A percentile compares a stretch with the other conserved stretches of the same genome.
Conservation (phyloP, 441 rosid genomes). For the Croton setiger region DNA sequence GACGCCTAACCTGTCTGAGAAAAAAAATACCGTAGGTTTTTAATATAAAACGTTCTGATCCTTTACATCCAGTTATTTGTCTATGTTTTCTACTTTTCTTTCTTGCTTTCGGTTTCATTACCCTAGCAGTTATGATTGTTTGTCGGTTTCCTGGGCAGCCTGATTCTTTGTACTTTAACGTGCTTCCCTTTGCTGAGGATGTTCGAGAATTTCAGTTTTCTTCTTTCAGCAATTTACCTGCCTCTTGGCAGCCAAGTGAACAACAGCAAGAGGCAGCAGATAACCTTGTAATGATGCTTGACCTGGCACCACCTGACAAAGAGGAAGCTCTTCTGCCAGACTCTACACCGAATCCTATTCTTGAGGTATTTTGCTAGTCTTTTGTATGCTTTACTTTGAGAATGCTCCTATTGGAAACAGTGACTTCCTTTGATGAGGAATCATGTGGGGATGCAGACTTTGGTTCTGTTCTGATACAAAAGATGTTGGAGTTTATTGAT, state of each 20-base stretch:
- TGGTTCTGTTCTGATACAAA: not conserved
- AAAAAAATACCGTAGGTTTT: conserved; percentile 57
- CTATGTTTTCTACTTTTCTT: conserved; percentile 5
- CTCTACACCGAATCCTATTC: conserved; percentile 81
- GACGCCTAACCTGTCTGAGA: conserved; percentile 71
- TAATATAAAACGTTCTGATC: conserved; percentile 6
- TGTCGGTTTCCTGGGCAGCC: conserved; percentile 47
- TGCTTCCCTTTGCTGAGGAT: conserved; percentile 89
- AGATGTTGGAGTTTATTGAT: not conserved
- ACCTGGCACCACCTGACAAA: conserved; percentile 69
- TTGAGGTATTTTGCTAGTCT: conserved; percentile 50
- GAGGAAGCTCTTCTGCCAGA: conserved; percentile 72
- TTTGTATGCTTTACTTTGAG: conserved; percentile 1
- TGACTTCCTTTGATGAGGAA: not conserved
- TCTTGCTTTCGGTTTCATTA: conserved; percentile 19
- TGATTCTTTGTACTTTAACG: conserved; percentile 87
- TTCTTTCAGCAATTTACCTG: conserved; percentile 71
- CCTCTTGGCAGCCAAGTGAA: conserved; percentile 67
- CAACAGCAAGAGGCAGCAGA: conserved; percentile 84
- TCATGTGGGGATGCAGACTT: not conserved
- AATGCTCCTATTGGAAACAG: not conserved
- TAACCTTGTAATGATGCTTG: conserved; percentile 76
- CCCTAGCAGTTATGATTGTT: conserved; percentile 16
- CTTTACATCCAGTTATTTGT: conserved; percentile 17
- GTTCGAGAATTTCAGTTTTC: conserved; percentile 89